Conservation (phyloP, 176 grass and related monocot species). For the sorghum (Sorghum bicolor) region DNA sequence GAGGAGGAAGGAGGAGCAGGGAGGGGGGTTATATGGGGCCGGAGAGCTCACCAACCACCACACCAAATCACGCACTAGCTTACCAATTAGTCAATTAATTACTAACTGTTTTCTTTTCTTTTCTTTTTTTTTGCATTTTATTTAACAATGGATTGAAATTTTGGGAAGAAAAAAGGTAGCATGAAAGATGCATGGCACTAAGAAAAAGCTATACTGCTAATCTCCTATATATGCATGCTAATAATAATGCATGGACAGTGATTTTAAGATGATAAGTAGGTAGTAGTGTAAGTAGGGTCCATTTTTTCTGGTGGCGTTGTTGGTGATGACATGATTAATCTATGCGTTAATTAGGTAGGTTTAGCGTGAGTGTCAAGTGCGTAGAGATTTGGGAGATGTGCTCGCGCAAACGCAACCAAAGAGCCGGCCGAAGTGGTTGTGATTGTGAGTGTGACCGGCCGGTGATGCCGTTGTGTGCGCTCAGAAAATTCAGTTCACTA, state of each 20-base stretch:
- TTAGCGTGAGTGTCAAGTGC: background rate
- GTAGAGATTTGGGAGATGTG: background rate
- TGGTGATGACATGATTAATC: background rate
- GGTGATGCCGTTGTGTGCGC: background rate
- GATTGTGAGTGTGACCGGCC: too few species aligned
- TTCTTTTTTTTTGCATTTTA: too few species aligned
- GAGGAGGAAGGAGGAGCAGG: background rate
- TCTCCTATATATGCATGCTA: background rate
- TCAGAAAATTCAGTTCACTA: background rate
- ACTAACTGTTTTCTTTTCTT: background rate
- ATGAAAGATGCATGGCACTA: background rate
- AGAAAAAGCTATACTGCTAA: background rate
- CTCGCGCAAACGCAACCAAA: background rate
- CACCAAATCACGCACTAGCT: background rate
- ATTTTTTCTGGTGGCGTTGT: background rate
- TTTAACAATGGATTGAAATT: too few species aligned
- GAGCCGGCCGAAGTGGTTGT: background rate
- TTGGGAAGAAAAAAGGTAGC: background rate
- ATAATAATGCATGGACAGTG: too few species aligned
- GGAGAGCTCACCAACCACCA: conserved; percentile 45
- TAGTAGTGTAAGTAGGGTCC: background rate
- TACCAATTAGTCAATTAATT: too few species aligned
- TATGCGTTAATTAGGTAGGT: background rate
- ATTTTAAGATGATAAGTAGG: too few species aligned
- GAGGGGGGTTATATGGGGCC: conserved; percentile 39